Conservation (phyloP, 257 asterid genomes). For the Eustoma russellianum region DNA sequence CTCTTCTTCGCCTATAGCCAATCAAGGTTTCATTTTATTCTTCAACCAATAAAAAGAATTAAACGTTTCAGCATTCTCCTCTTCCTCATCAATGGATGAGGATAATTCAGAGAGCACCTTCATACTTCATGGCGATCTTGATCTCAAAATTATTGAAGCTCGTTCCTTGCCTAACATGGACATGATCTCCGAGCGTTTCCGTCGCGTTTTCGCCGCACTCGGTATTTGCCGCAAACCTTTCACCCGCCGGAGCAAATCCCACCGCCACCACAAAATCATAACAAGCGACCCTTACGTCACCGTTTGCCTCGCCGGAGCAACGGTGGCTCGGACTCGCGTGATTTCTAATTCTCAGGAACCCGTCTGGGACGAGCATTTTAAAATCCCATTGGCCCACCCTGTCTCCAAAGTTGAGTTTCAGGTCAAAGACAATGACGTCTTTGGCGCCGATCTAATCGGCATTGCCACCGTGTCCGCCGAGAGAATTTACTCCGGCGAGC, state of each 20-base stretch:
- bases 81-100: slow-evolving; percentile 32
- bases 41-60: neutral
- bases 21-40: neutral
- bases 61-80: neutral
- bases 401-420: slow-evolving; percentile 69
- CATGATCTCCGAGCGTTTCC: slow-evolving; percentile 57
- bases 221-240: slow-evolving; percentile 41
- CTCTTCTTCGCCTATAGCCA: slow-evolving; percentile 8
- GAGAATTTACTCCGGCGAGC: slow-evolving; percentile 51
- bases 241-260: slow-evolving; percentile 12
- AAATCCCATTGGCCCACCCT: slow-evolving; percentile 77
- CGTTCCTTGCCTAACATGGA: slow-evolving; percentile 90
- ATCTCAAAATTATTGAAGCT: slow-evolving; percentile 68
- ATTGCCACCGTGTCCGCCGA: slow-evolving; percentile 49
- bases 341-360: slow-evolving; percentile 79
- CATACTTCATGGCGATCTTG: slow-evolving; percentile 78
- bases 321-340: slow-evolving; percentile 78
- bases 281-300: slow-evolving; percentile 95
- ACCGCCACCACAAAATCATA: slow-evolving; percentile 42
- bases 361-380: slow-evolving; percentile 69
- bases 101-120: slow-evolving; percentile 10
- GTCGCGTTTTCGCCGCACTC: slow-evolving; percentile 55
- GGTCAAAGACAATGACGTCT: slow-evolving; percentile 81
- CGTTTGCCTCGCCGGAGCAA: slow-evolving; percentile 69
- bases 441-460: slow-evolving; percentile 82